Conservation (phyloP, 148 eudicot species). For the Euryodendron excelsum region DNA sequence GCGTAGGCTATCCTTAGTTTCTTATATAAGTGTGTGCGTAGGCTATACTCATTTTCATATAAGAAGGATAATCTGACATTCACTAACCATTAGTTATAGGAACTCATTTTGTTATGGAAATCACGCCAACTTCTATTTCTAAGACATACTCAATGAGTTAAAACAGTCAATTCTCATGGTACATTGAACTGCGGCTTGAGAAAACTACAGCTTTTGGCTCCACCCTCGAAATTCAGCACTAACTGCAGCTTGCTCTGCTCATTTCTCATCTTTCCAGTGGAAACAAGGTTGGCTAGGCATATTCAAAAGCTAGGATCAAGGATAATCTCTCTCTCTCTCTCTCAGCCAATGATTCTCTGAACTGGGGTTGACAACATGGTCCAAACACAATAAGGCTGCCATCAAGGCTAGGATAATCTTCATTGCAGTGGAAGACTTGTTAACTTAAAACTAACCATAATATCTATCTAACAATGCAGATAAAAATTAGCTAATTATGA, state of each 20-base stretch:
- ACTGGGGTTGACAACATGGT: too few relatives aligned
- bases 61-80: background rate
- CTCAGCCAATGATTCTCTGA: too few relatives aligned
- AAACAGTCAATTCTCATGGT: background rate
- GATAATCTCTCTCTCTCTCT: too few relatives aligned
- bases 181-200: background rate
- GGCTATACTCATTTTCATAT: background rate
- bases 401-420: too few relatives aligned
- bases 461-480: too few relatives aligned
- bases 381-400: too few relatives aligned
- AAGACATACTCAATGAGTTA: background rate
- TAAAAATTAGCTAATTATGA: too few relatives aligned
- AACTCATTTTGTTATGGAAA: background rate
- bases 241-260: background rate
- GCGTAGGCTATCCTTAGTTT: too few relatives aligned
- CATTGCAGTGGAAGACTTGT: too few relatives aligned
- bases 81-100: background rate
- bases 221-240: background rate
- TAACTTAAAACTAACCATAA: too few relatives aligned
- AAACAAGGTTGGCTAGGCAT: too few relatives aligned
- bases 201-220: background rate
- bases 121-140: background rate
- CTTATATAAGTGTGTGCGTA: background rate
- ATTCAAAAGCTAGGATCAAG: too few relatives aligned
- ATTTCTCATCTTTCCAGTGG: background rate